Percentiles rank a stretch among this genome's conserved stretches.
phyloP scores from a whole-genome alignment of 805 yeast species.

The Lipomyces orientalis region DNA sequence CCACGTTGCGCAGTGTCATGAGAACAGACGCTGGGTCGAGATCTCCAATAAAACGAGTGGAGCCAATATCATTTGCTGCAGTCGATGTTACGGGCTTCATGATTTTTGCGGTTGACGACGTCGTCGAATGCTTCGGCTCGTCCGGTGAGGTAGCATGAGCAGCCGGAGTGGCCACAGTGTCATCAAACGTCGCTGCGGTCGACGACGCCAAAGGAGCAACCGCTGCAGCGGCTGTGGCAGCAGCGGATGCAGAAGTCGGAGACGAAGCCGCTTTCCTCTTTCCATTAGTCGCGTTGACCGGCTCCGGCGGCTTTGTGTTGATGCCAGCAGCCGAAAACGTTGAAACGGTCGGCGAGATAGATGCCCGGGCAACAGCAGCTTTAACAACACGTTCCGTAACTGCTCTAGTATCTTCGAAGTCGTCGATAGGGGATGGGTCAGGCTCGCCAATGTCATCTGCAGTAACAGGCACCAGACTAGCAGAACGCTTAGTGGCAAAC shows the following conservation, averaged over 20 bases:
- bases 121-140: not conserved
- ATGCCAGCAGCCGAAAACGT: not conserved
- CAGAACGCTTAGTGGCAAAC: not conserved
- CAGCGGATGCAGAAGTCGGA: constrained; percentile 23
- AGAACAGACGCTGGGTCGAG: constrained; percentile 32
- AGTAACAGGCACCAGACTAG: constrained; percentile 26
- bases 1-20: constrained; percentile 25
- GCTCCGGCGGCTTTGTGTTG: not conserved
- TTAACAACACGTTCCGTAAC: constrained; percentile 9
- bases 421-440: not conserved
- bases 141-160: constrained; percentile 15
- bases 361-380: constrained; percentile 17
- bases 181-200: constrained; percentile 31
- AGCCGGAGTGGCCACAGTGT: constrained; percentile 23
- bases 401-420: constrained; percentile 7
- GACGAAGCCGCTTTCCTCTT: not conserved
- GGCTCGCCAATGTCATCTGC: constrained; percentile 4
- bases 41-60: constrained; percentile 33
- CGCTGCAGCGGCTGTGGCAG: constrained; percentile 34
- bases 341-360: constrained; percentile 16
- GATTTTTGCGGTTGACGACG: not conserved
- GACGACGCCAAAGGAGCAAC: constrained; percentile 31
- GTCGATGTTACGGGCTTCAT: not conserved
- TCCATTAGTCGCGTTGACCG: not conserved
- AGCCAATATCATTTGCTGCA: constrained; percentile 16